phyloP scores from a whole-genome alignment of 1,284 basidiomycete genomes.

The Volvariella surrecta region DNA sequence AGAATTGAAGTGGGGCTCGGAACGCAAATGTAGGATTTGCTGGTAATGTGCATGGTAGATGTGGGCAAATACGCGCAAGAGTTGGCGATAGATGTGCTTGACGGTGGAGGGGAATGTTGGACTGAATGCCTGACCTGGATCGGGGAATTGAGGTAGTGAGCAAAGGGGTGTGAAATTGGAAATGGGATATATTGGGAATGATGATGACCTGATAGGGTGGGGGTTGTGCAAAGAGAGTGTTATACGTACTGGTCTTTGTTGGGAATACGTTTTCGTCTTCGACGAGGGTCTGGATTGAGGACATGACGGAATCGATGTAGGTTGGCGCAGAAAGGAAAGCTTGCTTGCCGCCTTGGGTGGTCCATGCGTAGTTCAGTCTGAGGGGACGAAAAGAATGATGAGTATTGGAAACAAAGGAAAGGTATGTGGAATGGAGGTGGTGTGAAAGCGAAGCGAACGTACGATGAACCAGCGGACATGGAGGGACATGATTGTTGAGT shows the following conservation, averaged over 20 bases:
- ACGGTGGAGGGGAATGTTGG: conserved; percentile 86
- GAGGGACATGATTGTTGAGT: conserved; percentile 85
- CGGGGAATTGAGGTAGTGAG: conserved; percentile 6
- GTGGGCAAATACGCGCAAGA: conserved; percentile 95
- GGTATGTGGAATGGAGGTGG: not conserved
- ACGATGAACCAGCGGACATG: conserved; percentile 89
- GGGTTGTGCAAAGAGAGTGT: not conserved
- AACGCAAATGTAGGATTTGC: conserved; percentile 86
- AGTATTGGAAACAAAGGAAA: conserved; percentile 2
- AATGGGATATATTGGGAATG: not conserved
- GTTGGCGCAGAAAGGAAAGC: conserved; percentile 90
- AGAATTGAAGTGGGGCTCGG: conserved; percentile 95
- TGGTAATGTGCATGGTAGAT: conserved; percentile 94
- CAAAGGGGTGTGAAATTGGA: not conserved
- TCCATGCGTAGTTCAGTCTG: conserved; percentile 94
- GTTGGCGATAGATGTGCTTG: conserved; percentile 94
- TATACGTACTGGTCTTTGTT: conserved; percentile 78
- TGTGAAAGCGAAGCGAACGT: too few relatives aligned
- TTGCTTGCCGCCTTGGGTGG: conserved; percentile 86
- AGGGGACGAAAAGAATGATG: conserved; percentile 4
- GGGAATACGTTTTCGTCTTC: conserved; percentile 95
- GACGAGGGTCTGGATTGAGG: conserved; percentile 90
- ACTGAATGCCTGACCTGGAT: conserved; percentile 79
- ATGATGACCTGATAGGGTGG: not conserved
- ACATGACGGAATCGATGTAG: conserved; percentile 99